Conservation (phyloP, 192 early-diverging fungal species). For the Cladochytrium replicatum region DNA sequence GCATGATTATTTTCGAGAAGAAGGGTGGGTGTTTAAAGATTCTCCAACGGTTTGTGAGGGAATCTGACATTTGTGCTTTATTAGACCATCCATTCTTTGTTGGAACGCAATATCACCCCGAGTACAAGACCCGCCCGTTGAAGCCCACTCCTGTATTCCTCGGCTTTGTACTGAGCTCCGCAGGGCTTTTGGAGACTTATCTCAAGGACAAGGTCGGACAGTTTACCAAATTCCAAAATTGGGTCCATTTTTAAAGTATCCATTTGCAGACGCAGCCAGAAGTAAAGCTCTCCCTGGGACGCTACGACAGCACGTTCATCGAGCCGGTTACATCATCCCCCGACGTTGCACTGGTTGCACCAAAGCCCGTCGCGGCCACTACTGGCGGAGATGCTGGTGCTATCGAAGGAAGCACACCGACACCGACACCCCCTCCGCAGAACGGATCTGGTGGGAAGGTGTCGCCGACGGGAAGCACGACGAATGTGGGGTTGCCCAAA, state of each 20-base stretch:
- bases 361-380: too few relatives aligned
- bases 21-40: slow-evolving; percentile 16
- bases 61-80: slow-evolving; percentile 19
- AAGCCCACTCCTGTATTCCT: slow-evolving; percentile 86
- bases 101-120: slow-evolving; percentile 93
- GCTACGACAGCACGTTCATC: not conserved
- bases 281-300: not conserved
- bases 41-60: not conserved
- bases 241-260: too few relatives aligned
- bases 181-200: slow-evolving; percentile 55
- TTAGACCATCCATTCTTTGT: slow-evolving; percentile 87
- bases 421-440: too few relatives aligned
- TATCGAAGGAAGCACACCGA: too few relatives aligned
- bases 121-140: slow-evolving; percentile 91
- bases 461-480: too few relatives aligned
- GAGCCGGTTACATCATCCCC: too few relatives aligned
- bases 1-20: slow-evolving; percentile 95
- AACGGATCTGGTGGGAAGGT: too few relatives aligned
- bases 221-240: not conserved
- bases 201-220: slow-evolving; percentile 4
- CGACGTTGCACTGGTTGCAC: too few relatives aligned
- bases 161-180: slow-evolving; percentile 82
- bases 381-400: too few relatives aligned
- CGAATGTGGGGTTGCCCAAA: too few relatives aligned
- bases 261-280: too few relatives aligned